A percentile compares a stretch with the other conserved stretches of the same genome.
Evolutionary conservation across 2,329 filamentous ascomycete genomes (phyloP).

Genomic region (Pseudopithomyces chartarum): DNA sequence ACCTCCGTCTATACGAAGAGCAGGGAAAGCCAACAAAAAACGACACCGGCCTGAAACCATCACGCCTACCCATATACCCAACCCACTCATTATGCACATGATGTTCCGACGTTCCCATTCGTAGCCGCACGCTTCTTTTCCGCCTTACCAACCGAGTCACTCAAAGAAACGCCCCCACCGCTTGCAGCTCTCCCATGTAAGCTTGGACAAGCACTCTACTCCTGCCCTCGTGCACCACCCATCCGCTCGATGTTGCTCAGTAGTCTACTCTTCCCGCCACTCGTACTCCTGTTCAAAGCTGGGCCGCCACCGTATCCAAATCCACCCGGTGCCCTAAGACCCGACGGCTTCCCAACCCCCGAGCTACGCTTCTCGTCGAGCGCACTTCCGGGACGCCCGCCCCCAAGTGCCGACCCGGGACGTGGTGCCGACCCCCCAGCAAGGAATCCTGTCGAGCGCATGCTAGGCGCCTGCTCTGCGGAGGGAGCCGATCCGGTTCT

Average conservation of each 20-base stretch:
- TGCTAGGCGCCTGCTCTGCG: constrained; percentile 21
- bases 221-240: constrained; percentile 59
- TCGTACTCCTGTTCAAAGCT: constrained; percentile 40
- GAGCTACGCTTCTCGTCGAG: constrained; percentile 23
- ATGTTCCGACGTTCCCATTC: background rate
- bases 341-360: constrained; percentile 54
- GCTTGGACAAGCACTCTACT: constrained; percentile 3
- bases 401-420: constrained; percentile 32
- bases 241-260: constrained; percentile 89
- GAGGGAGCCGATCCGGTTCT: constrained; percentile 13
- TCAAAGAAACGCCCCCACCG: background rate
- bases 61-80: background rate
- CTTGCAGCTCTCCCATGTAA: background rate
- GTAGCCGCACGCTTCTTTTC: background rate
- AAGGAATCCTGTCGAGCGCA: constrained; percentile 40
- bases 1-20: background rate
- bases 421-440: constrained; percentile 28
- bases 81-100: background rate
- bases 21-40: background rate
- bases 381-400: constrained; percentile 30
- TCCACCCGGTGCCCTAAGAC: constrained; percentile 63
- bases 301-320: constrained; percentile 38
- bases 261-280: constrained; percentile 66
- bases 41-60: background rate
- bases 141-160: background rate